phyloP scores from a whole-genome alignment of 352 stramenopile genomes.

The Phytopythium chamaehyphon region DNA sequence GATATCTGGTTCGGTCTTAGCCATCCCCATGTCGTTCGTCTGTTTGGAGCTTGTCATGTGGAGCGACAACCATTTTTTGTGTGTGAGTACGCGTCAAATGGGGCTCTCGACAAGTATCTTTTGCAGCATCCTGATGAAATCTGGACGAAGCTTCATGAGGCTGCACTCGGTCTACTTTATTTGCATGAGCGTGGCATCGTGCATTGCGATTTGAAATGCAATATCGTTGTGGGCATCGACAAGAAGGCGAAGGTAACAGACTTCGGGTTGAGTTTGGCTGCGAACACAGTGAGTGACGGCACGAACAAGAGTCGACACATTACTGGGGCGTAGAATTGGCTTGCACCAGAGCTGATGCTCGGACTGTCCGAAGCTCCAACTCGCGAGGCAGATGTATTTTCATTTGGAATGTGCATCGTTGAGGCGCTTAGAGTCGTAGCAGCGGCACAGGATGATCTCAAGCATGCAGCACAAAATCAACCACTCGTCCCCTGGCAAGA shows the following conservation, averaged over 20 bases:
- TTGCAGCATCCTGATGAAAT: neutral
- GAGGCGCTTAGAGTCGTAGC: constrained; percentile 16
- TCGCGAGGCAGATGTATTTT: constrained; percentile 19
- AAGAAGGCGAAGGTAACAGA: constrained; percentile 2
- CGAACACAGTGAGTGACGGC: no score
- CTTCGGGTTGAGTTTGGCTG: neutral
- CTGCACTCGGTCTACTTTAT: neutral
- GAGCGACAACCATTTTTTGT: constrained; percentile 1
- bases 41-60: constrained; percentile 20
- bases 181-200: neutral
- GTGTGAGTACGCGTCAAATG: neutral
- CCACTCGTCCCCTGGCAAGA: no score
- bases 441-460: constrained; percentile 5
- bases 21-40: constrained; percentile 26
- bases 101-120: neutral
- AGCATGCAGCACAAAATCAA: no score
- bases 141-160: neutral
- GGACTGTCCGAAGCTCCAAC: constrained; percentile 4
- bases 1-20: constrained; percentile 26
- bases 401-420: constrained; percentile 27
- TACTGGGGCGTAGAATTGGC: constrained; percentile 16
- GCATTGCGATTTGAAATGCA: neutral
- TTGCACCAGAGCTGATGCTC: constrained; percentile 16
- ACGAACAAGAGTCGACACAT: neutral
- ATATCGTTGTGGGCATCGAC: neutral